Evolutionary conservation across 2,329 filamentous ascomycete species (phyloP), one percentile per base, ranked within the genome.

Genomic region (Trichoderma koningiopsis): DNA sequence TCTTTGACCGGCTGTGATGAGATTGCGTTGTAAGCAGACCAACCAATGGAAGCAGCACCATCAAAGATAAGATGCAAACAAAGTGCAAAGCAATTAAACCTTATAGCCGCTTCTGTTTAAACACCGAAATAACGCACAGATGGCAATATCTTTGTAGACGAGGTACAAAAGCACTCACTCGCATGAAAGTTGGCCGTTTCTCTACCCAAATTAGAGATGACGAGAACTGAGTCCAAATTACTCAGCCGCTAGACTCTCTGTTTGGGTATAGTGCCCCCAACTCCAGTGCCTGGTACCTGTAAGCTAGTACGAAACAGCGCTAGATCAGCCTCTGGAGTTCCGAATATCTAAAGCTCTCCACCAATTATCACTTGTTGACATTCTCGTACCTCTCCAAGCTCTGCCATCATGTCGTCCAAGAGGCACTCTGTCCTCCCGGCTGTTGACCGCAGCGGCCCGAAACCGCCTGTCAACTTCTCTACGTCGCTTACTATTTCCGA

Each of bases 401-500:
- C 24, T 66, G 8, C 4, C 61, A 22, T 31, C 69, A 81, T 81
- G 79, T 83, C 82, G 29, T 81, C 74, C 74, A 88, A 88, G 75
- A 84, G 87, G 66, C 84, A 85, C 72, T 90, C 88, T 0, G 83
- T 87, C 74, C 78, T 87, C 69, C 86, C 88, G 14, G 80, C 85
- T 27, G 79, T 83, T 71, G 83, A 86, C 67, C 79, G 83, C 47
- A 82, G 85, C 64, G 85, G 85, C 14, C 87, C 88, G 1, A 88
- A 87, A 74, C 86, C 88, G 0, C 89, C 89, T 2, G 85, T 89
- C 62, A 85, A 86, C 74, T 86, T 91, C 77, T 87, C 88, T 22
- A 86, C 86, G 0, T 84, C 84, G 22, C 81, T 90, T 68, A 84
- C 84, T 35, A 89, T 91, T 70, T 86, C 88, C 76, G 88, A 91